Percentiles rank a stretch among this genome's conserved stretches.
phyloP scores from a whole-genome alignment of 1,139 yeast genomes.

The Casaregolazyma suthepensis region DNA sequence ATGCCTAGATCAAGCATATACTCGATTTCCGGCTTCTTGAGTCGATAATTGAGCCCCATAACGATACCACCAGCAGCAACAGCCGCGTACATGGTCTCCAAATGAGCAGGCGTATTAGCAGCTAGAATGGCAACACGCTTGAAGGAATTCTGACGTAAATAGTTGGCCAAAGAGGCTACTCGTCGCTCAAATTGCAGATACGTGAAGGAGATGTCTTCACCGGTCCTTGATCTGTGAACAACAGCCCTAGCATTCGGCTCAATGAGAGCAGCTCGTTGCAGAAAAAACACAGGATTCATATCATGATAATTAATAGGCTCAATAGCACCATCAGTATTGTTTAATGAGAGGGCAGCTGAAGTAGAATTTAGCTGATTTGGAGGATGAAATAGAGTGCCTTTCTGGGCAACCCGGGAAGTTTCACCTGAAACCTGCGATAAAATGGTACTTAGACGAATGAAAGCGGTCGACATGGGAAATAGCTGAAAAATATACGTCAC shows the following conservation, averaged over 20 bases:
- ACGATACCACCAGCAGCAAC: constrained; percentile 33
- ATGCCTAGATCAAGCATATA: constrained; percentile 31
- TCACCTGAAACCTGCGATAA: background rate
- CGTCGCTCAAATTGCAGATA: constrained; percentile 30
- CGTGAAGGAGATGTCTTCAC: constrained; percentile 24
- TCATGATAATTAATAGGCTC: constrained; percentile 24
- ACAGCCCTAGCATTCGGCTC: constrained; percentile 34
- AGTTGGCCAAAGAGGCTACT: constrained; percentile 31
- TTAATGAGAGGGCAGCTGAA: background rate
- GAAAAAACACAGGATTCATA: constrained; percentile 33
- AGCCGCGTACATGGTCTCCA: constrained; percentile 34
- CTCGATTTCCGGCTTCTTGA: constrained; percentile 30
- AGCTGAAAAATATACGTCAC: background rate
- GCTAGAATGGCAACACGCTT: constrained; percentile 32
- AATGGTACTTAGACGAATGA: background rate
- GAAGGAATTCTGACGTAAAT: constrained; percentile 24
- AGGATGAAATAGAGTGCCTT: background rate
- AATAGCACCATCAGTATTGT: background rate
- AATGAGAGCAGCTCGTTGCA: constrained; percentile 33
- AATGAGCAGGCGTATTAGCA: constrained; percentile 37
- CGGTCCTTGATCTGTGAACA: constrained; percentile 28
- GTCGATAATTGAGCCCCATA: constrained; percentile 34
- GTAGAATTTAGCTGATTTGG: background rate
- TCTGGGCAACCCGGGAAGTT: background rate
- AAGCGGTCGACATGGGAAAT: background rate